A percentile compares a stretch with the other conserved stretches of the same genome.
Evolutionary conservation across 768 basidiomycete genomes (phyloP).

Genomic region (Phaeotremella skinneri): DNA sequence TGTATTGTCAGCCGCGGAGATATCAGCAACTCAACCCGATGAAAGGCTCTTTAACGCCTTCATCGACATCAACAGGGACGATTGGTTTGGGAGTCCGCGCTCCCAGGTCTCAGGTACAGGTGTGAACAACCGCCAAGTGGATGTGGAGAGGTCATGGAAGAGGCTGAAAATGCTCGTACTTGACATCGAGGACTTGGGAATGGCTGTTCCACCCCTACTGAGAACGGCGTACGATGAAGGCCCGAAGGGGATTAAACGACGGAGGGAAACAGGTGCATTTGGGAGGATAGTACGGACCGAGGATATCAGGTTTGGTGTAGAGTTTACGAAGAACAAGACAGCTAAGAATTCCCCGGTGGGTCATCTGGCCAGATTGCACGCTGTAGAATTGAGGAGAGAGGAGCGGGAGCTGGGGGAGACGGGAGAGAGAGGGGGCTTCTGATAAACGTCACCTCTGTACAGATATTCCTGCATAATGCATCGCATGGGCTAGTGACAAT

Average conservation of each 20-base stretch:
- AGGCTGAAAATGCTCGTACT: neutral
- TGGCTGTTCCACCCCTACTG: neutral
- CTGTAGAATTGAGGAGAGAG: neutral
- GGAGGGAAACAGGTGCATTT: no score
- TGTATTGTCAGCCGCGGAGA: neutral
- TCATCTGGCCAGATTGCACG: neutral
- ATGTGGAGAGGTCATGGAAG: neutral
- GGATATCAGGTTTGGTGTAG: no score
- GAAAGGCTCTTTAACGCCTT: conserved; percentile 9
- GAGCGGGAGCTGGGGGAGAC: neutral
- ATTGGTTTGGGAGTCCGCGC: neutral
- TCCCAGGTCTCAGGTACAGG: neutral
- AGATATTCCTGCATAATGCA: no score
- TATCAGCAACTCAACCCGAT: neutral
- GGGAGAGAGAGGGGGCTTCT: neutral
- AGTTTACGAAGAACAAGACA: neutral
- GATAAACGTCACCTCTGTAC: no score
- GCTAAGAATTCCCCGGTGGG: neutral
- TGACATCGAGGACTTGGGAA: neutral
- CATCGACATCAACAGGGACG: neutral
- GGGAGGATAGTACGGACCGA: no score
- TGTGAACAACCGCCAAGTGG: neutral
- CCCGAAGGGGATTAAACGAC: neutral
- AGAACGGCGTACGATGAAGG: conserved; percentile 15
- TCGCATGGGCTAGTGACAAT: neutral